These are phyloP conservation scores for Corymbia citriodora DNA, from an alignment of 441 rosid genomes.

Conservation along the genomic window DNA sequence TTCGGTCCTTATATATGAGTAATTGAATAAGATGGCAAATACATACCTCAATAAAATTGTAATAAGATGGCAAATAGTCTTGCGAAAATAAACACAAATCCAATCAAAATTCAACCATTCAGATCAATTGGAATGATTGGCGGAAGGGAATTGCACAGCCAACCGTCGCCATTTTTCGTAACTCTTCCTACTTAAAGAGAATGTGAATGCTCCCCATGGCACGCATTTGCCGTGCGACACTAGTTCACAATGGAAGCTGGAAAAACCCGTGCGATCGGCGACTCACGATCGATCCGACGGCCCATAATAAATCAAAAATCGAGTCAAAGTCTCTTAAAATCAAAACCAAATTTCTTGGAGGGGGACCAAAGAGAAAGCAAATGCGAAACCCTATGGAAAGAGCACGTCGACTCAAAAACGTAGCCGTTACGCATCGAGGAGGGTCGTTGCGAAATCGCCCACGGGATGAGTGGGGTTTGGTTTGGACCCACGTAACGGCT, in stretches of 20 bases:
- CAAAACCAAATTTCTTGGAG: not conserved
- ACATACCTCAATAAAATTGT: no score
- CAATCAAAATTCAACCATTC: not conserved
- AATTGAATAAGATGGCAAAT: no score
- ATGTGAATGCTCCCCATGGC: rapidly evolving
- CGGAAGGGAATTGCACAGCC: not conserved
- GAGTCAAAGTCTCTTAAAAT: no score
- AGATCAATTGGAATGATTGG: not conserved
- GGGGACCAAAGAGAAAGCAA: not conserved
- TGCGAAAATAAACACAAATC: rapidly evolving
- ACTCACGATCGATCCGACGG: not conserved
- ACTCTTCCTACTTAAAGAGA: not conserved
- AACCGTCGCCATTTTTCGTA: rapidly evolving
- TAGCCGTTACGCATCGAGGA: not conserved
- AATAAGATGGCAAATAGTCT: not conserved
- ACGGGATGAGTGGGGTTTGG: not conserved
- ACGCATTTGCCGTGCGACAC: rapidly evolving
- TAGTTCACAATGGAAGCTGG: rapidly evolving
- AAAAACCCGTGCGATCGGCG: rapidly evolving
- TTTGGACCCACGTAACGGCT: not conserved
- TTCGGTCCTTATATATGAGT: rapidly evolving
- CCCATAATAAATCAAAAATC: not conserved
- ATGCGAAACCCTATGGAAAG: not conserved
- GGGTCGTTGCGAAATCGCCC: not conserved
- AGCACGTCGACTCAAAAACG: not conserved